phyloP scores from a whole-genome alignment of 352 stramenopile species.

The Globisporangium paroecandrum region DNA sequence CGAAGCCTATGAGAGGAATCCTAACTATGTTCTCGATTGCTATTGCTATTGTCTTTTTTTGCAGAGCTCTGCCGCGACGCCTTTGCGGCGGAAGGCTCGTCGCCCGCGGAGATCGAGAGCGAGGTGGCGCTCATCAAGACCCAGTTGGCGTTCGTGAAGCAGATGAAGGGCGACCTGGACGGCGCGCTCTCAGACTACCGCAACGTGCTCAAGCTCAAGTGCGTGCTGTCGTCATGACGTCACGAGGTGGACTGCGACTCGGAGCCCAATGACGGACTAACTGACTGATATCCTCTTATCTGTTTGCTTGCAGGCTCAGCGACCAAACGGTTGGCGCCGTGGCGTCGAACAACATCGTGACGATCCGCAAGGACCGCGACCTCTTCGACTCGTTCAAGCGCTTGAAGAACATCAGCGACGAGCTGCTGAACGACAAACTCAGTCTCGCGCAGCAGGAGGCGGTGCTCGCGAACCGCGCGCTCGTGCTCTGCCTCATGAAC shows the following conservation, averaged over 20 bases:
- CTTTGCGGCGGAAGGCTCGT: slow-evolving; percentile 48
- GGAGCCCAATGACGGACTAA: background rate
- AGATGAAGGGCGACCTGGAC: slow-evolving; percentile 69
- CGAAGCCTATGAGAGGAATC: background rate
- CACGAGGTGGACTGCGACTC: background rate
- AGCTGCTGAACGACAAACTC: slow-evolving; percentile 60
- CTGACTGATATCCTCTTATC: background rate
- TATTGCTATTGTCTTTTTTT: slow-evolving; percentile 1
- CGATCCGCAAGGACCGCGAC: slow-evolving; percentile 73
- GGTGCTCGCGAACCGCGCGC: slow-evolving; percentile 67
- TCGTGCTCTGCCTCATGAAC: slow-evolving; percentile 72
- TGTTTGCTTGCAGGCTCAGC: slow-evolving; percentile 32
- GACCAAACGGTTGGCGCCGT: slow-evolving; percentile 64
- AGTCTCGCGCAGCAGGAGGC: slow-evolving; percentile 58
- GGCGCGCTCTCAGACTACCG: slow-evolving; percentile 68
- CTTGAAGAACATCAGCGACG: slow-evolving; percentile 59
- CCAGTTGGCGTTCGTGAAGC: slow-evolving; percentile 75
- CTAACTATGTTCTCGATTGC: background rate
- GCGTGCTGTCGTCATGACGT: slow-evolving; percentile 13
- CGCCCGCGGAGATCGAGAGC: slow-evolving; percentile 57
- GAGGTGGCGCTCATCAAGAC: slow-evolving; percentile 72
- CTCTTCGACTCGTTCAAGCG: slow-evolving; percentile 85
- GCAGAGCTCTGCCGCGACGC: slow-evolving; percentile 70
- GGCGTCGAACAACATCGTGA: slow-evolving; percentile 80
- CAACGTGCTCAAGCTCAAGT: slow-evolving; percentile 82